Evolutionary conservation across 805 yeast species (phyloP), one percentile per base, ranked within the genome.

Genomic region (Torulaspora delbrueckii): DNA sequence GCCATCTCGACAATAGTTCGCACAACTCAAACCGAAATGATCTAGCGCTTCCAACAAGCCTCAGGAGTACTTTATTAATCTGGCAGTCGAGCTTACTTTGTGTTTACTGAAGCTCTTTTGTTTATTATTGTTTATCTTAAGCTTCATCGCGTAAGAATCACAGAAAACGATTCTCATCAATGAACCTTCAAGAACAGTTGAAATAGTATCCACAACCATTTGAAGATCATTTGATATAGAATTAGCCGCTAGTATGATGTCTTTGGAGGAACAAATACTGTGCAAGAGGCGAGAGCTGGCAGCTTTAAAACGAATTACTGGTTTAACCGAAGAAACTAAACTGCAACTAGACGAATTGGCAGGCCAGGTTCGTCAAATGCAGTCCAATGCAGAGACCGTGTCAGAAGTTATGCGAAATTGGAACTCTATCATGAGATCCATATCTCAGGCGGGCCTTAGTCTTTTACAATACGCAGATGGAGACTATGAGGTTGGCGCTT

Each of bases 381-480:
- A 58, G 27, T 43, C 48, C 2, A 62, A 62, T 41, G 64, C 63
- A 1, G 54, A 46, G 18, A 43, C 50, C 13, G 66, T 62, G 2
- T 51, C 56, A 3, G 48, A 55, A 14, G 57, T 65, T 1, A 54
- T 62, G 60, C 37, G 44, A 7, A 58, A 61, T 32, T 65, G 69
- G 69, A 57, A 61, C 33, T 54, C 63, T 2, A 57, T 65, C 6
- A 51, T 58, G n/a, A 51, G 57, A 28, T 59, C 64, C 13, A 59
- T 65, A 14, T 59, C 67, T 2, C 63, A 59, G 30, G 67, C 67
- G 6, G 58, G 66, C 18, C 34, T 65, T 14, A 57, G 65, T 22
- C 44, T 65, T 9, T 45, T 63, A 16, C 64, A 63, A 35, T 65
- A 63, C 40, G 49, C 59, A 0, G 66, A 62, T 25, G 53, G 60